phyloP scores from a whole-genome alignment of 768 basidiomycete genomes.

The Termitomyces heimii region DNA sequence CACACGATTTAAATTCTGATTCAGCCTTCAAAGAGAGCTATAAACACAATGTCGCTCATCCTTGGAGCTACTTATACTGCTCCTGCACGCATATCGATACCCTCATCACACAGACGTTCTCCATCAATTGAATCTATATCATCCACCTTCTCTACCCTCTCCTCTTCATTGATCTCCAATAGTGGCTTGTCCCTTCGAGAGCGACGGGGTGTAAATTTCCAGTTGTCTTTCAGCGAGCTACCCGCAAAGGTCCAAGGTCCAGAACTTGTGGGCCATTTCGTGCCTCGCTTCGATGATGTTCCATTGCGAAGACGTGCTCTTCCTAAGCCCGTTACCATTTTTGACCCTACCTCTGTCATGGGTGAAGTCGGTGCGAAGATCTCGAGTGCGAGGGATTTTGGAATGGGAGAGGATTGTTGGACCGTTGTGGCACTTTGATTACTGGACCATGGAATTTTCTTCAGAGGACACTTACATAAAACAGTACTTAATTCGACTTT shows the following conservation, averaged over 20 bases:
- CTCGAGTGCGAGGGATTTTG: conserved; percentile 12
- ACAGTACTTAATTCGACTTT: not conserved
- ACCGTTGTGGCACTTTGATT: conserved; percentile 7
- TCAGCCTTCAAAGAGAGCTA: not conserved
- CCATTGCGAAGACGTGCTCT: conserved; percentile 11
- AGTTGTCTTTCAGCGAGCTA: conserved; percentile 2
- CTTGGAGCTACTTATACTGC: conserved; percentile 2
- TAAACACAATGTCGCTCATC: conserved; percentile 1
- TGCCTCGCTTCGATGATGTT: not conserved
- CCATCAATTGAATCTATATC: conserved; percentile 6
- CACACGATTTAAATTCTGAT: not conserved
- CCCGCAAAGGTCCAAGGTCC: not conserved
- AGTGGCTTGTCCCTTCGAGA: conserved; percentile 5
- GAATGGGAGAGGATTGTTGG: conserved; percentile 15
- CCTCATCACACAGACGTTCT: conserved; percentile 8
- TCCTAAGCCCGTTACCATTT: conserved; percentile 2
- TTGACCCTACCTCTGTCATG: conserved; percentile 2
- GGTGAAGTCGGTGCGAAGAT: conserved; percentile 9
- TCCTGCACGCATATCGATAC: not conserved
- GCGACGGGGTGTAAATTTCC: conserved; percentile 14
- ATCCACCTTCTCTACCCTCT: conserved; percentile 5
- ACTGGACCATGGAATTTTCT: not conserved
- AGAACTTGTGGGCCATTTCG: not conserved
- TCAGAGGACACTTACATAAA: not conserved
- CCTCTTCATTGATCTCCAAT: conserved; percentile 2